A percentile compares a stretch with the other conserved stretches of the same genome.
Evolutionary conservation across 2,329 filamentous ascomycete genomes (phyloP).

Genomic region (Atkinsonella hypoxylon): DNA sequence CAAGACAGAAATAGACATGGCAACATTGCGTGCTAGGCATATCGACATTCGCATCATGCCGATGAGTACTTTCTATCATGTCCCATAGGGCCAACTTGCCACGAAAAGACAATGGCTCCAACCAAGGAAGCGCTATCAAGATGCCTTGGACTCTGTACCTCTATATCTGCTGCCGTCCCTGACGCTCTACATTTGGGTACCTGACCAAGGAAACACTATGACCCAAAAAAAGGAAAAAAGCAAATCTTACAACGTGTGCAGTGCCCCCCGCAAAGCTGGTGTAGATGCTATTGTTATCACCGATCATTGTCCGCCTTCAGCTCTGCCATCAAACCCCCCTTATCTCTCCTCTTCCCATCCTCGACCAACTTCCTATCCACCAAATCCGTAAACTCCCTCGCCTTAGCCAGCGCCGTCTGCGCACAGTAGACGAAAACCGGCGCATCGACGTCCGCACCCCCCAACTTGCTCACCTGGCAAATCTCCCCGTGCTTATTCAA

Average conservation of each 20-base stretch:
- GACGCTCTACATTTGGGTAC: background rate
- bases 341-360: slow-evolving; percentile 66
- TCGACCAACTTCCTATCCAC: slow-evolving; percentile 63
- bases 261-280: slow-evolving; percentile 3
- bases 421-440: slow-evolving; percentile 66
- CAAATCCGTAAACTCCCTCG: slow-evolving; percentile 64
- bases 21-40: background rate
- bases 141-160: background rate
- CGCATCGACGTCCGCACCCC: slow-evolving; percentile 72
- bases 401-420: slow-evolving; percentile 61
- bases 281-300: slow-evolving; percentile 12
- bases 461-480: slow-evolving; percentile 83
- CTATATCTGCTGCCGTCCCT: slow-evolving; percentile 1
- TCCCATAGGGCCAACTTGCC: background rate
- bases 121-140: slow-evolving; percentile 1
- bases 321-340: slow-evolving; percentile 68
- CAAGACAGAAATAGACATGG: slow-evolving; percentile 6
- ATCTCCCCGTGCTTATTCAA: slow-evolving; percentile 85
- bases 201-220: background rate
- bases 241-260: too few relatives aligned
- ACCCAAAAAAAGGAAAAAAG: background rate
- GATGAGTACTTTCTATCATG: background rate
- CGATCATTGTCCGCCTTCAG: slow-evolving; percentile 75
- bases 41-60: background rate
- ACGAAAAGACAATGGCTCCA: too few relatives aligned